Conservation (phyloP, 768 basidiomycete species). For the Serendipita sp. region DNA sequence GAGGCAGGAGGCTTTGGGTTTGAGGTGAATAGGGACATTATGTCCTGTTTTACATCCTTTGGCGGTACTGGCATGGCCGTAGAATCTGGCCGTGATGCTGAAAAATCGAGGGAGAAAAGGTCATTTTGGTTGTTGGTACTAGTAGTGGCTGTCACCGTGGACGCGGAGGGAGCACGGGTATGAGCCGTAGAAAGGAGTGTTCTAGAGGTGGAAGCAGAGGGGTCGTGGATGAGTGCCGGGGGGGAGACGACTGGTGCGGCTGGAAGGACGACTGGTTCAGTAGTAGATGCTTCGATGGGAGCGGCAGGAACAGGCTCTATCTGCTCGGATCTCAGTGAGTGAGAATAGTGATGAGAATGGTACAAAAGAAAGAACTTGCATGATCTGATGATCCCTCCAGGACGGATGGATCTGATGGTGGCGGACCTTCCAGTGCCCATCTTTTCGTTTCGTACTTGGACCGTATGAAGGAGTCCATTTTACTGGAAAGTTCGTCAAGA, state of each 20-base stretch:
- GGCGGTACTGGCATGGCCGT: conserved; percentile 22
- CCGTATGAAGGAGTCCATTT: conserved; percentile 94
- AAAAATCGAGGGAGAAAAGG: conserved; percentile 75
- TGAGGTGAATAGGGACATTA: conserved; percentile 62
- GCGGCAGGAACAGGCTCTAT: not conserved
- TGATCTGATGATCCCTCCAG: conserved; percentile 34
- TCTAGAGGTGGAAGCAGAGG: not conserved
- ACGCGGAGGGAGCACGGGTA: not conserved
- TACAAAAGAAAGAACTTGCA: too few relatives aligned
- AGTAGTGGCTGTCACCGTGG: conserved; percentile 5
- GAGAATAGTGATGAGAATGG: too few relatives aligned
- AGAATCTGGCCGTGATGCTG: conserved; percentile 28
- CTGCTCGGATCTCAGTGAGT: too few relatives aligned
- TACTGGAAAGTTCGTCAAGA: conserved; percentile 32
- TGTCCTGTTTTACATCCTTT: conserved; percentile 73
- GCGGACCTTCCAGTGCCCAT: conserved; percentile 87
- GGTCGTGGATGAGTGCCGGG: conserved; percentile 11
- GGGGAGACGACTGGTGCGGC: conserved; percentile 12
- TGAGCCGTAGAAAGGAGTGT: not conserved
- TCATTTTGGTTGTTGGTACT: conserved; percentile 32
- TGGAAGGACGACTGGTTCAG: not conserved
- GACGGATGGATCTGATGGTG: conserved; percentile 62
- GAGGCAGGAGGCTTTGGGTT: conserved; percentile 21
- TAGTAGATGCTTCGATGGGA: not conserved
- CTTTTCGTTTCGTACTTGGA: conserved; percentile 88